Conservation (phyloP, 768 basidiomycete genomes). For the button mushroom (Agaricus bisporus) region DNA sequence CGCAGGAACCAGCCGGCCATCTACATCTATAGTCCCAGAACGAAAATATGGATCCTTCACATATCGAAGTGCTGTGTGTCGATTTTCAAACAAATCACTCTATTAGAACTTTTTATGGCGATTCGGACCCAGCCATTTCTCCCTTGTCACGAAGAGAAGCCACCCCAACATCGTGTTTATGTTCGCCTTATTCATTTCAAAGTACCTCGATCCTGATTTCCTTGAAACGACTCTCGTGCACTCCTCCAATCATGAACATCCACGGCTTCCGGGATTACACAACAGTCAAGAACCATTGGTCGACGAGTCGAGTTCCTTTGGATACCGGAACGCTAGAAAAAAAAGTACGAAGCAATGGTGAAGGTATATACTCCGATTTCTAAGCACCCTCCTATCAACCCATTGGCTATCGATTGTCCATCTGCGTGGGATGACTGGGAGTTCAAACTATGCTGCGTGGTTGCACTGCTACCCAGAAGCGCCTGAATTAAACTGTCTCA, state of each 20-base stretch:
- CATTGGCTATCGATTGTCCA: background rate
- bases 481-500: constrained; percentile 5
- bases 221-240: constrained; percentile 2
- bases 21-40: background rate
- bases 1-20: background rate
- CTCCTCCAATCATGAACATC: constrained; percentile 1
- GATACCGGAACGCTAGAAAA: background rate
- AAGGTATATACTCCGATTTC: background rate
- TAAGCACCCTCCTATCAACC: background rate
- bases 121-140: background rate
- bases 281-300: background rate
- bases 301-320: background rate
- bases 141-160: constrained; percentile 8
- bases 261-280: constrained; percentile 1
- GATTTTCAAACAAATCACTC: background rate
- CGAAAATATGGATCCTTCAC: constrained; percentile 18
- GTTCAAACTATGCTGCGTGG: constrained; percentile 1
- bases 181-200: constrained; percentile 5
- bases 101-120: background rate
- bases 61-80: background rate
- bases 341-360: background rate
- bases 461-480: background rate
- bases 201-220: background rate
- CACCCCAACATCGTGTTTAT: constrained; percentile 7
- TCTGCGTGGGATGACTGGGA: background rate